Evolutionary conservation across 1,139 yeast genomes (phyloP), one percentile per base, ranked within the genome.

Genomic region (Blastobotrys capitulatus): DNA sequence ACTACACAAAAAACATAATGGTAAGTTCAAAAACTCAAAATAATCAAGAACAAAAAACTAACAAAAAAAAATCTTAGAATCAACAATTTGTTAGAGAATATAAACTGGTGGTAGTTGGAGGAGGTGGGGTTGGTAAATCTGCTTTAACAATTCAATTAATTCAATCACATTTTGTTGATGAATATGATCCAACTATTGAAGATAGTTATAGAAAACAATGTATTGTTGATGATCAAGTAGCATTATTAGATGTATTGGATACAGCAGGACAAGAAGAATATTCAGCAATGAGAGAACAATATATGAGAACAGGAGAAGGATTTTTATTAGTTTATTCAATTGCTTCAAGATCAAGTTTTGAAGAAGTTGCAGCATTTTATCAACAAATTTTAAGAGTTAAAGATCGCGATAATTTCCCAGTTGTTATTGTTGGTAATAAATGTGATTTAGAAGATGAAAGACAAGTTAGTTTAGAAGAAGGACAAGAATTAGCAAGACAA

Each of bases 231-330:
- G 96, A 94, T 44, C 80, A 95, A 62, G 84, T 92, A 6, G 89
- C 96, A 61, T 89, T 88, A 61, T 75, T 92, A 57, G 97, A 92
- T 68, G 88, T 92, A 49, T 78, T 92, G 65, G 98, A 92, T 69
- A 92, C 98, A 38, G 97, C 98, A 13, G 98, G 98, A 42, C 97
- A 90, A 73, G 98, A 92, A 70, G 97, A 92, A 69, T 92, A 89
- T 68, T 81, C 90, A 51, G 96, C 97, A 29, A 86, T 92, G 95
- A 77, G 97, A 63, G 98, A 92, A 67, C 94, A 71, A 55, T 73
- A 92, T 69, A 92, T 92, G 84, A 78, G 96, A 55, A 86, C 95
- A 8, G 97, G 97, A 42, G 96, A 89, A 67, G 96, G 96, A 12
- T 88, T 88, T 61, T 65, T 92, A 51, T 75, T 92, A 53, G 97